phyloP scores from a whole-genome alignment of 2,329 filamentous ascomycete species.

The Colletotrichum sp. region DNA sequence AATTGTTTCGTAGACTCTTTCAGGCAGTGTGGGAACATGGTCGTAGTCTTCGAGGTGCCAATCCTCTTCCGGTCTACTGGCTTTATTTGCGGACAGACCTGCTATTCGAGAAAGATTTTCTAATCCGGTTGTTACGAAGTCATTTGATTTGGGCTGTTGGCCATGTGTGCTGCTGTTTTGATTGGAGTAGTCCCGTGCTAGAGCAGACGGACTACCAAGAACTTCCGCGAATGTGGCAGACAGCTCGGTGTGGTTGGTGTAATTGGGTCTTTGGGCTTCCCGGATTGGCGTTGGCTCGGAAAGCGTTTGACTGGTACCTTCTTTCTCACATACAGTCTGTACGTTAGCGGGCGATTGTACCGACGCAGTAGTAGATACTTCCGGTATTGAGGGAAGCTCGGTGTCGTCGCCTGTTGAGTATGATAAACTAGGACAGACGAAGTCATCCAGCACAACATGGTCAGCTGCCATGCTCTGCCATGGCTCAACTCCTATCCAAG shows the following conservation, averaged over 20 bases:
- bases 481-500: background rate
- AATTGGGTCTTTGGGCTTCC: background rate
- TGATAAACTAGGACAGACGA: background rate
- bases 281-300: background rate
- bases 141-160: background rate
- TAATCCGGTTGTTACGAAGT: background rate
- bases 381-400: background rate
- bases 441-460: background rate
- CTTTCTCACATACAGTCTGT: background rate
- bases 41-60: background rate
- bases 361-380: background rate
- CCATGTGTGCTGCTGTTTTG: background rate
- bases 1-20: background rate
- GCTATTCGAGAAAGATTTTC: background rate
- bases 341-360: background rate
- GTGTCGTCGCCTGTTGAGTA: background rate
- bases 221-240: background rate
- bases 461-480: background rate
- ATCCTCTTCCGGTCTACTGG: background rate
- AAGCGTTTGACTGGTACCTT: no score
- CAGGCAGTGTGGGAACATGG: background rate
- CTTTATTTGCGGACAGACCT: background rate
- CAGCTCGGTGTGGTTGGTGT: background rate
- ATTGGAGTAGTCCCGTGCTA: background rate
- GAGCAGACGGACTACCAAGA: background rate